These are phyloP conservation scores for Nothomitra cinnamomea DNA, from an alignment of 2,329 filamentous ascomycete species.

Conservation along the genomic window DNA sequence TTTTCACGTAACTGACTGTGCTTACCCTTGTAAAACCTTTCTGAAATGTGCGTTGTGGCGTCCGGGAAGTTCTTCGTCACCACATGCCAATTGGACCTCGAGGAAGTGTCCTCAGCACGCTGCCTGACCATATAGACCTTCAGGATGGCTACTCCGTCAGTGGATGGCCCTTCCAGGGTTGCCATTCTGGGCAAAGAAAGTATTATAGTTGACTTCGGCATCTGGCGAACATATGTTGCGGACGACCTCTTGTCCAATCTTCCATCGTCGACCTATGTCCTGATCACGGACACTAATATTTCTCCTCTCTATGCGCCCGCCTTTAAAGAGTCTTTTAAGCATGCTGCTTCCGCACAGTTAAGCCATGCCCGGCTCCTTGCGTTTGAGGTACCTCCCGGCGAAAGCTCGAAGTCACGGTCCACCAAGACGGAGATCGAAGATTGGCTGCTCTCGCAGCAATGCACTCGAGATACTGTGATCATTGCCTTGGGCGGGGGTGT, in stretches of 20 bases:
- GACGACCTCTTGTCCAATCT: slow-evolving; percentile 64
- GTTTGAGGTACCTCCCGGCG: slow-evolving; percentile 76
- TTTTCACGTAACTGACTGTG: too few species aligned
- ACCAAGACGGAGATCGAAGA: slow-evolving; percentile 95
- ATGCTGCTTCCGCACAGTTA: slow-evolving; percentile 26
- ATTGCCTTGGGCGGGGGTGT: slow-evolving; percentile 91
- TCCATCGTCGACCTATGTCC: slow-evolving; percentile 77
- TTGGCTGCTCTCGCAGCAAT: slow-evolving; percentile 86
- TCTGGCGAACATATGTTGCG: slow-evolving; percentile 72
- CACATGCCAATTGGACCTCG: too few species aligned
- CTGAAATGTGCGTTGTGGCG: too few species aligned
- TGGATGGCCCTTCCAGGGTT: slow-evolving; percentile 39
- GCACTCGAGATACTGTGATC: slow-evolving; percentile 85
- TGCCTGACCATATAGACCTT: neutral
- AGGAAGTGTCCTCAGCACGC: neutral
- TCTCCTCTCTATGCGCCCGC: slow-evolving; percentile 60
- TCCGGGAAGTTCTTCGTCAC: too few species aligned
- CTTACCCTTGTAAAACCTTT: too few species aligned
- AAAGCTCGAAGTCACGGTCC: slow-evolving; percentile 81
- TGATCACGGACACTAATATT: slow-evolving; percentile 93
- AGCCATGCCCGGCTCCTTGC: slow-evolving; percentile 54
- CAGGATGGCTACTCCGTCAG: neutral
- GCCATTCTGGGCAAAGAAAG: slow-evolving; percentile 74
- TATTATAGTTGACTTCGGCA: slow-evolving; percentile 80
- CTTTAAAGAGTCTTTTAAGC: slow-evolving; percentile 52